Conservation (phyloP, 1,284 basidiomycete genomes). For the Flammula alnicola region DNA sequence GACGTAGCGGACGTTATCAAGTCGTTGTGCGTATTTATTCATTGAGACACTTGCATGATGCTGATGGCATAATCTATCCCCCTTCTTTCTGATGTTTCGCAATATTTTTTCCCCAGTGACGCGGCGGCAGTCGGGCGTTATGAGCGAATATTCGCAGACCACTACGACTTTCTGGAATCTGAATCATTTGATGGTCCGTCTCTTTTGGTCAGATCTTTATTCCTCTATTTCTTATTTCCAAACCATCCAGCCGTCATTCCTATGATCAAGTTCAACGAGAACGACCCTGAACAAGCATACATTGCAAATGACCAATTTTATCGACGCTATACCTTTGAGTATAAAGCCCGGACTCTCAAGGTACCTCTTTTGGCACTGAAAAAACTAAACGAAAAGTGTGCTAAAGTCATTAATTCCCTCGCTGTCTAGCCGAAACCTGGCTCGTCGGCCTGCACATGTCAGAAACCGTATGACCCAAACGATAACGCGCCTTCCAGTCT, state of each 20-base stretch:
- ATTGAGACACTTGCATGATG: too few species aligned
- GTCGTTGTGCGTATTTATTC: constrained; percentile 48
- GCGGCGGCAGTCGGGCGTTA: constrained; percentile 37
- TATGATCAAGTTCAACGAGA: constrained; percentile 39
- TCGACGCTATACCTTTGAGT: constrained; percentile 43
- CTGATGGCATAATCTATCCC: too few species aligned
- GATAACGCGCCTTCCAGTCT: constrained; percentile 30
- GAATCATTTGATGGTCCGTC: constrained; percentile 45
- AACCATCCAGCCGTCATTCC: constrained; percentile 27
- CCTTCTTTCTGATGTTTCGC: too few species aligned
- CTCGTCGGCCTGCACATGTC: constrained; percentile 42
- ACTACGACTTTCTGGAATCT: constrained; percentile 45
- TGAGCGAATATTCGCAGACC: constrained; percentile 51
- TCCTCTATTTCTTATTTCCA: neutral
- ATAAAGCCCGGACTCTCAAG: constrained; percentile 32
- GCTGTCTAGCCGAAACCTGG: constrained; percentile 40
- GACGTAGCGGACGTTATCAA: constrained; percentile 46
- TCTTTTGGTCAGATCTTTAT: neutral
- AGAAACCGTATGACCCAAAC: constrained; percentile 45
- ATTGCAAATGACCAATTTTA: constrained; percentile 47
- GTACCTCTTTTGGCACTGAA: constrained; percentile 25
- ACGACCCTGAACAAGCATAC: constrained; percentile 33
- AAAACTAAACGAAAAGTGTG: neutral
- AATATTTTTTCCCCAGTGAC: too few species aligned
- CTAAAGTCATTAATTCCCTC: neutral